Evolutionary conservation across 208 protist species (phyloP).

Genomic region (Trypanosoma vivax): DNA sequence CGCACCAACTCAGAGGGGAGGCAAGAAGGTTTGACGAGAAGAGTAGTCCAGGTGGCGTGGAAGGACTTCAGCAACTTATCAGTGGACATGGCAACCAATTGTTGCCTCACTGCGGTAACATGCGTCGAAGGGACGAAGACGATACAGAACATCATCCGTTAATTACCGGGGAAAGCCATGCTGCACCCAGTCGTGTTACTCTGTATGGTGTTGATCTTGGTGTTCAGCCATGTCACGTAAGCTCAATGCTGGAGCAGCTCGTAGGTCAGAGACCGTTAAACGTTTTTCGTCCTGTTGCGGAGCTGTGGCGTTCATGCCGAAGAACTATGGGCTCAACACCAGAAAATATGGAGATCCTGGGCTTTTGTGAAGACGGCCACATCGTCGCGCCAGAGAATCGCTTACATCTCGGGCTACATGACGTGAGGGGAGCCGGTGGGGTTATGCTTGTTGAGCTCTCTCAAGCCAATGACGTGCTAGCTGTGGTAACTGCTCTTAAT

Average conservation of each 20-base stretch:
- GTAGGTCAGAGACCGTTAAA: constrained; percentile 31
- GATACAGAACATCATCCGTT: constrained; percentile 1
- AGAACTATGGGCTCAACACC: not conserved
- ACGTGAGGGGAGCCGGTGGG: constrained; percentile 50
- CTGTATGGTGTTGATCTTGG: constrained; percentile 66
- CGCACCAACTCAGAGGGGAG: no score
- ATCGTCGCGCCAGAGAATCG: not conserved
- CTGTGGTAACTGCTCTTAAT: constrained; percentile 42
- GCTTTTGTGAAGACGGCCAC: not conserved
- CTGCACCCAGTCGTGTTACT: constrained; percentile 19
- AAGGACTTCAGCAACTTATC: no score
- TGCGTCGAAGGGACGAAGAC: no score
- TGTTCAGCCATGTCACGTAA: constrained; percentile 38
- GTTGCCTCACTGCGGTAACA: no score
- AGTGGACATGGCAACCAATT: no score
- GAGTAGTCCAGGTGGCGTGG: no score
- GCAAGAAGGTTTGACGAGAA: no score
- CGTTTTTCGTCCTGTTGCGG: constrained; percentile 51
- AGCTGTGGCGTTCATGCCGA: constrained; percentile 13
- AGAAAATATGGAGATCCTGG: not conserved
- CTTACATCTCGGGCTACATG: constrained; percentile 32
- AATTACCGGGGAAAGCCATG: not conserved
- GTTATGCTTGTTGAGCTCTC: constrained; percentile 60
- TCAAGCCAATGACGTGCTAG: constrained; percentile 22
- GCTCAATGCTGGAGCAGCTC: constrained; percentile 52